Evolutionary conservation across 441 rosid genomes (phyloP).

Genomic region (Cnidoscolus chayamansa): DNA sequence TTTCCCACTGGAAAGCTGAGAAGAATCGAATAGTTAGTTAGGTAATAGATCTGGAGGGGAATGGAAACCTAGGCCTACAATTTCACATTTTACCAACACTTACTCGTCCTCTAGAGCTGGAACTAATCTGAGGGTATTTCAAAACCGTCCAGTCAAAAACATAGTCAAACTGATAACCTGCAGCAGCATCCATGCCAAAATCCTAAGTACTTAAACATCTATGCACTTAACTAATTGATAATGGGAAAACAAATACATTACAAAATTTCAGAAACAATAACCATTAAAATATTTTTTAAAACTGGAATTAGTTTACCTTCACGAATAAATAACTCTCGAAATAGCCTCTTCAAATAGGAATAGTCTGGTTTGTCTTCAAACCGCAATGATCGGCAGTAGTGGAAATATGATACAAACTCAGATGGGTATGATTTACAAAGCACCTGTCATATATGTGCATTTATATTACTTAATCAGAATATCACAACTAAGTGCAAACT

Average conservation of each 20-base stretch:
- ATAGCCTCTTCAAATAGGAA: conserved; percentile 91
- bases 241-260: not conserved
- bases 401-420: conserved; percentile 92
- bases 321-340: conserved; percentile 91
- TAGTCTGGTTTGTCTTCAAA: conserved; percentile 99
- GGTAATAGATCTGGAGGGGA: conserved; percentile 13
- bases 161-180: conserved; percentile 97
- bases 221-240: not conserved
- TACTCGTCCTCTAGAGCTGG: conserved; percentile 79
- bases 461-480: not conserved
- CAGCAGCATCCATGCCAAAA: conserved; percentile 19
- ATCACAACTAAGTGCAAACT: not conserved
- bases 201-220: not conserved
- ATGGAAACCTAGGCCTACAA: conserved; percentile 15
- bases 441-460: conserved; percentile 41
- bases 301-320: conserved; percentile 52
- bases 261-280: not conserved
- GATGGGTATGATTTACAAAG: conserved; percentile 90
- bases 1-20: conserved; percentile 51
- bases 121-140: conserved; percentile 81
- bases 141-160: conserved; percentile 95
- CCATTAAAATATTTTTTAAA: not conserved
- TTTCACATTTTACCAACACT: conserved; percentile 26
- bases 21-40: conserved; percentile 17
- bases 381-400: conserved; percentile 82